Conservation (phyloP, 1,284 basidiomycete genomes). For the Rhodotorula sp. region DNA sequence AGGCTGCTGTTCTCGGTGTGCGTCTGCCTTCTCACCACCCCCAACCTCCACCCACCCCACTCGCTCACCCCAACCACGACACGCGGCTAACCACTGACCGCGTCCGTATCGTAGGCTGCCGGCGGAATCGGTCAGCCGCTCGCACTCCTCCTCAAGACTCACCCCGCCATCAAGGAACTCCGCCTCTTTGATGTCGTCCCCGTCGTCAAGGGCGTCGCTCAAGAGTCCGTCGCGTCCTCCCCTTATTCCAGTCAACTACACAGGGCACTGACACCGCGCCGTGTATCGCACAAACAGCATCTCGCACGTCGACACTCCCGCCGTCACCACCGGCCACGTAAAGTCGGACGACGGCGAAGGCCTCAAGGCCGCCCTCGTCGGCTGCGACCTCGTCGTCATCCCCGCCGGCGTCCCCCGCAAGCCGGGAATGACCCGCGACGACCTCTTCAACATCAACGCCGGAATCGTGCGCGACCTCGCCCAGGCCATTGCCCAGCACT, state of each 20-base stretch:
- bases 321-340: slow-evolving; percentile 49
- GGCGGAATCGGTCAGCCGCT: slow-evolving; percentile 85
- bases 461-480: slow-evolving; percentile 94
- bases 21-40: background rate
- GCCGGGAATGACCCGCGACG: slow-evolving; percentile 68
- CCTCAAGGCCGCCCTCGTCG: slow-evolving; percentile 75
- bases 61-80: background rate
- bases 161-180: slow-evolving; percentile 55
- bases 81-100: background rate
- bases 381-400: slow-evolving; percentile 88
- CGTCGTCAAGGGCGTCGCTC: slow-evolving; percentile 68
- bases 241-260: too few relatives aligned
- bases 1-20: slow-evolving; percentile 10
- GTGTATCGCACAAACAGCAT: slow-evolving; percentile 43
- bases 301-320: slow-evolving; percentile 56
- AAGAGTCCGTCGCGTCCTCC: slow-evolving; percentile 52
- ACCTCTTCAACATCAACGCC: slow-evolving; percentile 98
- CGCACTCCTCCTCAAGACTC: slow-evolving; percentile 77
- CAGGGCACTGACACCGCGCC: background rate
- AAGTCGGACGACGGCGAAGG: slow-evolving; percentile 60
- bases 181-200: slow-evolving; percentile 95
- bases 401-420: slow-evolving; percentile 97
- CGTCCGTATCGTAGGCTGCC: background rate
- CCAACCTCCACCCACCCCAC: background rate
- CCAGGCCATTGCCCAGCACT: slow-evolving; percentile 74